phyloP scores from a whole-genome alignment of 2,329 filamentous ascomycete species.

The Metarhizium robertsii region DNA sequence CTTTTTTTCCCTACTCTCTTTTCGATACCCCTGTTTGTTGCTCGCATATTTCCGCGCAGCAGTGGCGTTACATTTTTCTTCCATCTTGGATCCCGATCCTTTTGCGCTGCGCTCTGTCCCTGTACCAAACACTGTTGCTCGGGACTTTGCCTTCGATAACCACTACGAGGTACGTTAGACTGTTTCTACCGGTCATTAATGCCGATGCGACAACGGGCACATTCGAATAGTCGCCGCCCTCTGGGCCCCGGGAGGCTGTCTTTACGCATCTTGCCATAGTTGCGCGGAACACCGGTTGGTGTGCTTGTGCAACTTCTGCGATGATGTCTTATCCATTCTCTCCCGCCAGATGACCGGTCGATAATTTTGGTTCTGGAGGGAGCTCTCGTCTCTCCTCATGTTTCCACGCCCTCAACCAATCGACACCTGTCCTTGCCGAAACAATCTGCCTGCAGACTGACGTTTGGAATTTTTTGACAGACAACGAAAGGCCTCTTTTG shows the following conservation, averaged over 20 bases:
- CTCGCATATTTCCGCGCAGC: conserved; percentile 8
- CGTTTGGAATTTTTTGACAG: background rate
- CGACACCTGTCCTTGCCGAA: background rate
- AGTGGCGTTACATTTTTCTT: conserved; percentile 9
- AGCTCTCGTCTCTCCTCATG: background rate
- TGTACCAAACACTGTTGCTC: background rate
- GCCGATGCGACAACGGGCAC: background rate
- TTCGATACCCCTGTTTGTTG: conserved; percentile 11
- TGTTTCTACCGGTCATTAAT: background rate
- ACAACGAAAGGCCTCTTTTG: background rate
- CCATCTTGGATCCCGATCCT: conserved; percentile 1
- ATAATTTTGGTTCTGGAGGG: background rate
- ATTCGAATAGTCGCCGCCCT: background rate
- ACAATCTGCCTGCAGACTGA: background rate
- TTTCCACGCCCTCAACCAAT: background rate
- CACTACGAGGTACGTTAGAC: background rate
- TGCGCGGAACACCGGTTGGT: background rate
- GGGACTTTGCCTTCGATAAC: background rate
- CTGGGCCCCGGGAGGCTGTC: background rate
- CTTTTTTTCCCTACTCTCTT: background rate
- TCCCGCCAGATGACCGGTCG: background rate
- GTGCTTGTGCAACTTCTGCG: background rate
- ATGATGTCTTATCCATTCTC: background rate
- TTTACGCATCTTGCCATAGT: background rate
- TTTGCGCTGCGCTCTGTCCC: background rate